phyloP scores from a whole-genome alignment of 2,329 filamentous ascomycete genomes.

The Arthrobotrys entomopaga region DNA sequence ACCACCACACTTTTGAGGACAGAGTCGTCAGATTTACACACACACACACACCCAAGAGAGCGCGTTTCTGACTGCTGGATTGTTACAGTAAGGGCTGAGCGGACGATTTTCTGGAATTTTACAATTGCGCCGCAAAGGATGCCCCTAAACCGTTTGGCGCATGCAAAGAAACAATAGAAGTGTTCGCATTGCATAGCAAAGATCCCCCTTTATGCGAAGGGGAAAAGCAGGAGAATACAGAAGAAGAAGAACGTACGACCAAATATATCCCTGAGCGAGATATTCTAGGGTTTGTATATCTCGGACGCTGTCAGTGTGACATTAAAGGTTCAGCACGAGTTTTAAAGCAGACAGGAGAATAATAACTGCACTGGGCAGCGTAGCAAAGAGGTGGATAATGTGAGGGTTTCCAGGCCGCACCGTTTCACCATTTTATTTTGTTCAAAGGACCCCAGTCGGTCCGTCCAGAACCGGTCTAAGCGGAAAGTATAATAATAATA shows the following conservation, averaged over 20 bases:
- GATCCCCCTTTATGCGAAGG: slow-evolving; percentile 16
- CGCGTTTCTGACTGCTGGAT: slow-evolving; percentile 52
- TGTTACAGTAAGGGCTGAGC: slow-evolving; percentile 42
- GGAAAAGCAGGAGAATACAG: slow-evolving; percentile 21
- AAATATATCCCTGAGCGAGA: slow-evolving; percentile 39
- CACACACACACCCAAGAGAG: slow-evolving; percentile 1
- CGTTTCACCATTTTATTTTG: slow-evolving; percentile 25
- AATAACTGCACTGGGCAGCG: slow-evolving; percentile 26
- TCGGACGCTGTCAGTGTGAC: slow-evolving; percentile 48
- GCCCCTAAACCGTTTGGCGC: slow-evolving; percentile 33
- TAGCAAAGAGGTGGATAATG: slow-evolving; percentile 49
- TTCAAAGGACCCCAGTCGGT: slow-evolving; percentile 11
- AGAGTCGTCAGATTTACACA: slow-evolving; percentile 52
- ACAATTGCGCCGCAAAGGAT: slow-evolving; percentile 19
- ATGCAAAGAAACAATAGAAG: slow-evolving; percentile 1
- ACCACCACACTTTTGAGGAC: slow-evolving; percentile 26
- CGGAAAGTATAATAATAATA: slow-evolving; percentile 10
- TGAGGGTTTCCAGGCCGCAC: slow-evolving; percentile 27
- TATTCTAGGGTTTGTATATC: slow-evolving; percentile 27
- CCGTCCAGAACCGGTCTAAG: slow-evolving; percentile 26
- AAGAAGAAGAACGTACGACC: too few species aligned
- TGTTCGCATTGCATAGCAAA: too few species aligned
- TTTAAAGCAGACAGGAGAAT: slow-evolving; percentile 35
- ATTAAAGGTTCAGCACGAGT: slow-evolving; percentile 28
- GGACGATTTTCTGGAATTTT: slow-evolving; percentile 30